Evolutionary conservation across 345 rosid species (phyloP).

Genomic region (Ceriops decandra): DNA sequence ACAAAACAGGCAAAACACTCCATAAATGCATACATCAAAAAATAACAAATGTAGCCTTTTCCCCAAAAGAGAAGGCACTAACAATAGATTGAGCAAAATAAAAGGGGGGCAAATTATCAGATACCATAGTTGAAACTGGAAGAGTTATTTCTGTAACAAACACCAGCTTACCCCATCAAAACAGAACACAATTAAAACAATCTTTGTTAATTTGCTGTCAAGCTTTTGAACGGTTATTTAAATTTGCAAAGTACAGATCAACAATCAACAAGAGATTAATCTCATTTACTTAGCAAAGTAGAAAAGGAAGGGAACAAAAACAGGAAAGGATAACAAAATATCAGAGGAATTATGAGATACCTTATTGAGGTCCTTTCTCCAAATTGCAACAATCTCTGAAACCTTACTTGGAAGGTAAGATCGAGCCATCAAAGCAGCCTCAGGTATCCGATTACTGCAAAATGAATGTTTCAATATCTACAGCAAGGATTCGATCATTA

Average conservation of each 20-base stretch:
- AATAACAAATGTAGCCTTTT: not conserved
- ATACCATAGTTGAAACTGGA: not conserved
- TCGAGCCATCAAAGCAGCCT: constrained; percentile 99
- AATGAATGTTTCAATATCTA: constrained; percentile 22
- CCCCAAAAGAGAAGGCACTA: not conserved
- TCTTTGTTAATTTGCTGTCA: not conserved
- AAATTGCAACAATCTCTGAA: constrained; percentile 84
- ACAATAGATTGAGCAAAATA: not conserved
- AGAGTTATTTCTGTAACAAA: not conserved
- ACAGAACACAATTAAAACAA: not conserved
- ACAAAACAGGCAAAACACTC: constrained; percentile 1
- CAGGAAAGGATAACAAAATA: not conserved
- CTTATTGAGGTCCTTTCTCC: constrained; percentile 97
- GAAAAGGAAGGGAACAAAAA: not conserved
- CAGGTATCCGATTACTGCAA: constrained; percentile 96
- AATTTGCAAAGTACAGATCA: not conserved
- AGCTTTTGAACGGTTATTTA: not conserved
- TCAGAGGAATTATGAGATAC: constrained; percentile 32
- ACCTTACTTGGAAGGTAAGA: constrained; percentile 99
- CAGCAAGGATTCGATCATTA: constrained; percentile 8
- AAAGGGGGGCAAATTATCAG: not conserved
- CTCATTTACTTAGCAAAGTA: not conserved
- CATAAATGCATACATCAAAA: not conserved
- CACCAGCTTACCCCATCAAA: too few species aligned
- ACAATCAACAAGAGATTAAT: not conserved